Evolutionary conservation across 306 rosid genomes (phyloP).

Genomic region (Quercus rubra): DNA sequence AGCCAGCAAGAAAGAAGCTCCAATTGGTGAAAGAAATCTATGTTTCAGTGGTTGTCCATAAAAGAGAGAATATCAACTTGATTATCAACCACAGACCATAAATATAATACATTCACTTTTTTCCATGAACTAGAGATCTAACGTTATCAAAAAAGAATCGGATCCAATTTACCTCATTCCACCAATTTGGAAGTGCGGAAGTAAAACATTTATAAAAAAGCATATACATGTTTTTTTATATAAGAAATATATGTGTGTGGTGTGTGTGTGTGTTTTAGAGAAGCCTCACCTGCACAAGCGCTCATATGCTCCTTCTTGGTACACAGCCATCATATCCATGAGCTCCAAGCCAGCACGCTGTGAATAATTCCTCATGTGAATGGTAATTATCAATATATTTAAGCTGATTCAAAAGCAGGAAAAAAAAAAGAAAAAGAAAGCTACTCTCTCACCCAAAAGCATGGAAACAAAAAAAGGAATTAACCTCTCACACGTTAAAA

Average conservation of each 20-base stretch:
- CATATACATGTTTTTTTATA: no score
- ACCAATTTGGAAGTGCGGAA: conserved; percentile 2
- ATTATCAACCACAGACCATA: background rate
- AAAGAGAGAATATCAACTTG: background rate
- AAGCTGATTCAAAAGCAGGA: conserved; percentile 3
- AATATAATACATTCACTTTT: background rate
- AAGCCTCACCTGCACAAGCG: conserved; percentile 84
- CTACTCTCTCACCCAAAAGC: background rate
- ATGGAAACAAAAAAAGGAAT: no score
- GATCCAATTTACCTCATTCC: background rate
- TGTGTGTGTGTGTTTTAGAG: background rate
- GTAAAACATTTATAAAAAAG: background rate
- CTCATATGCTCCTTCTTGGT: conserved; percentile 98
- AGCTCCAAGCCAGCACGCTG: conserved; percentile 98
- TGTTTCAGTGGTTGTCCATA: background rate
- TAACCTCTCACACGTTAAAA: background rate
- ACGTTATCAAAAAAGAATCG: background rate
- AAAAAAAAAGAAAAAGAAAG: background rate
- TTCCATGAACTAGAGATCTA: background rate
- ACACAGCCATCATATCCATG: conserved; percentile 98
- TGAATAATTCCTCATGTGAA: conserved; percentile 25
- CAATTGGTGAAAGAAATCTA: background rate
- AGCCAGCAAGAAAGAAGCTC: background rate
- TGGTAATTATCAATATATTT: conserved; percentile 4
- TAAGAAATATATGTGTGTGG: no score